Evolutionary conservation across 768 basidiomycete genomes (phyloP).

Genomic region (Tricholoma terreum): DNA sequence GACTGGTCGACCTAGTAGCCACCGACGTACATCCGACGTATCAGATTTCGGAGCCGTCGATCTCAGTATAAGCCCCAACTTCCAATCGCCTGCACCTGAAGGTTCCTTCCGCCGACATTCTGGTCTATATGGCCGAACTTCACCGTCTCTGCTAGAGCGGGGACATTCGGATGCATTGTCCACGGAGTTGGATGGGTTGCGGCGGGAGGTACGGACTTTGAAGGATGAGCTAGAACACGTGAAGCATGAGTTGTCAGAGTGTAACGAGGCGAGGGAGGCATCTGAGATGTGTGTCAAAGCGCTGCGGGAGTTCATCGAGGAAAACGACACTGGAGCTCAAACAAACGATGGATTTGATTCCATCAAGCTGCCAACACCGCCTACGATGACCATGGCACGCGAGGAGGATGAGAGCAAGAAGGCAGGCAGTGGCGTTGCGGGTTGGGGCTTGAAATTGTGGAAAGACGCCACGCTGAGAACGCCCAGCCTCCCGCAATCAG

Average conservation of each 20-base stretch:
- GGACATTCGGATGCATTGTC: constrained; percentile 22
- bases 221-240: constrained; percentile 61
- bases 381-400: constrained; percentile 36
- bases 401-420: constrained; percentile 34
- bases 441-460: constrained; percentile 77
- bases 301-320: constrained; percentile 77
- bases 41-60: constrained; percentile 52
- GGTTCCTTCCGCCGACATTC: constrained; percentile 41
- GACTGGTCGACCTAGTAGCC: constrained; percentile 53
- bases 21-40: constrained; percentile 73
- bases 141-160: constrained; percentile 39
- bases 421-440: constrained; percentile 25
- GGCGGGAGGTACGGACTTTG: constrained; percentile 53
- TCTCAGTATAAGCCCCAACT: constrained; percentile 32
- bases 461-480: constrained; percentile 34
- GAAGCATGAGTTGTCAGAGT: constrained; percentile 68
- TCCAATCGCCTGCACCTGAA: constrained; percentile 33
- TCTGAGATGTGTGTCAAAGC: constrained; percentile 83
- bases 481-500: constrained; percentile 22
- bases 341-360: constrained; percentile 17
- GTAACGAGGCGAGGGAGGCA: constrained; percentile 82
- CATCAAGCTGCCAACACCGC: constrained; percentile 41
- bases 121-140: constrained; percentile 49
- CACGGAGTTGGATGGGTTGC: constrained; percentile 54
- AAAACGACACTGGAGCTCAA: constrained; percentile 58